Base-by-base conservation (phyloP, 495 filamentous ascomycete genomes). In the Pyrenopolyporus hunteri region DNA sequence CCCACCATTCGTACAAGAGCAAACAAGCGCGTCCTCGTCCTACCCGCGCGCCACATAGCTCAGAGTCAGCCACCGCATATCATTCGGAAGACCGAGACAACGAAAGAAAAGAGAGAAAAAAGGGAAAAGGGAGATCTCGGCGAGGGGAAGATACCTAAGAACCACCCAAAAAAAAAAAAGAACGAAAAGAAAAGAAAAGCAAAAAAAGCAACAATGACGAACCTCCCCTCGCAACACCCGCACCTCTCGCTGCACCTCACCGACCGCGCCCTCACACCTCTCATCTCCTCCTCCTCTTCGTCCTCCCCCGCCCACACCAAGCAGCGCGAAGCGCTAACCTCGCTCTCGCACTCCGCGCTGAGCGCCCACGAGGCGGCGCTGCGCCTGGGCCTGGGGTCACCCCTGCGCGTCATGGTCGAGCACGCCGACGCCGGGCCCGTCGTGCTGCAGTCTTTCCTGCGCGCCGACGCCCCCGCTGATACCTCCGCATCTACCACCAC, bases 361-460 rank as follows among this genome's bases (percentile, higher is more conserved):
- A 62, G 62, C 58, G 74, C 73, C 5, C 71, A 76, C 62, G 72
- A 76, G 32, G 57, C 73, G 6, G 70, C 74, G 5, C 46, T 45
- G 9, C 71, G 75, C 35, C 63, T 78, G 2, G 70, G 65, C 20
- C 71, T 78, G 29, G 78, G 77, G 39, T 6, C 50, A 0, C 73
- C 74, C 2, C 67, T 72, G 58, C 71, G 77, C 37, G 68, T 79
- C 22, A 71, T 80, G 51, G 70, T 79, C 45, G 76, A 78, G 64
- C 70, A 73, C 45, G 58, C 36, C 11, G 64, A 55, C 25, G 26
- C 46, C 22, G 76, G 75, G 0, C 70, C 77, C 17, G 49, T 79
- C 0, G 52, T 79, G 5, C 64, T 78, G 0, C 70, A 70, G 17
- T 71, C 70, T 7, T 74, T 69, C 57, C 59, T 76, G 1, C 67